These are phyloP conservation scores for Tolypocladium inflatum DNA, from an alignment of 2,329 filamentous ascomycete genomes.

Conservation along the genomic window DNA sequence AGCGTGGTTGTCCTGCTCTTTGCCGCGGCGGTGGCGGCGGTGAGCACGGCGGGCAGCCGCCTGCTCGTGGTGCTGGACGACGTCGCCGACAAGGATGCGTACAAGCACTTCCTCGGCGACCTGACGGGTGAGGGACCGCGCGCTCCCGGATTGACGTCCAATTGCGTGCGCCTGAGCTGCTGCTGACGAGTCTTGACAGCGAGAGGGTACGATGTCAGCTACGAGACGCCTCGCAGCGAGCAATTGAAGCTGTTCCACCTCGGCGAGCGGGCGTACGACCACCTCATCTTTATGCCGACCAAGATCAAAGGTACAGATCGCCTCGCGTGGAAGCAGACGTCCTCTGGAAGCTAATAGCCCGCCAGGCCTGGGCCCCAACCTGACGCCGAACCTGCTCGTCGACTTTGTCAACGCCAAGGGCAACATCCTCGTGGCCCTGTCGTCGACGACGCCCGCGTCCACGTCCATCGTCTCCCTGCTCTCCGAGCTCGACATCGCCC, in stretches of 20 bases:
- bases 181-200: conserved; percentile 38
- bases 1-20: conserved; percentile 61
- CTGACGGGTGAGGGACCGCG: conserved; percentile 47
- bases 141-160: neutral
- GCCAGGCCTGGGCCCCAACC: conserved; percentile 72
- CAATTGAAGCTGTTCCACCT: conserved; percentile 70
- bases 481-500: conserved; percentile 76
- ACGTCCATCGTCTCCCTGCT: conserved; percentile 69
- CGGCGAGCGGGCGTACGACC: conserved; percentile 83
- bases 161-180: neutral
- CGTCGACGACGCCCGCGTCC: conserved; percentile 59
- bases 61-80: conserved; percentile 84
- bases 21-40: conserved; percentile 58
- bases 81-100: conserved; percentile 67
- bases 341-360: neutral
- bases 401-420: conserved; percentile 87
- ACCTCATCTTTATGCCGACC: conserved; percentile 78
- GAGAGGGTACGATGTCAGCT: conserved; percentile 72
- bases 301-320: conserved; percentile 70
- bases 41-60: conserved; percentile 70
- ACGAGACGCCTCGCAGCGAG: conserved; percentile 76
- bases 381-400: conserved; percentile 78
- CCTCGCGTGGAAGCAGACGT: neutral
- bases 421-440: conserved; percentile 82
- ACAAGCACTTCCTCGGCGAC: conserved; percentile 72